phyloP scores from a whole-genome alignment of 2,329 filamentous ascomycete genomes.

The Fusarium palustre region DNA sequence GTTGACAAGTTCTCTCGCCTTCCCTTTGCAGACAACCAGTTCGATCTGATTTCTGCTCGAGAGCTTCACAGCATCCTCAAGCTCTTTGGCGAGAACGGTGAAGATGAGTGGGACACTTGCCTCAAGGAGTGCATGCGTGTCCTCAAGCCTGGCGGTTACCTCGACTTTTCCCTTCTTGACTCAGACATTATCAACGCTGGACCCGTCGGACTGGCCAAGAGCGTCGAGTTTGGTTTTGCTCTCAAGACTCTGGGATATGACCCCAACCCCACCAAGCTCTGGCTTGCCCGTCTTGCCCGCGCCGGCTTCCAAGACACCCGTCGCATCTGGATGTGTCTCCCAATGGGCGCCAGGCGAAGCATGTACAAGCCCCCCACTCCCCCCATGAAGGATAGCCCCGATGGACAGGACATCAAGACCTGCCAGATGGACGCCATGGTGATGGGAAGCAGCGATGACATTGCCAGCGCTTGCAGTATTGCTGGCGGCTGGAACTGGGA shows the following conservation, averaged over 20 bases:
- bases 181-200: slow-evolving; percentile 90
- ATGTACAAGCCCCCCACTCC: slow-evolving; percentile 49
- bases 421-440: slow-evolving; percentile 72
- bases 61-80: slow-evolving; percentile 89
- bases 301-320: slow-evolving; percentile 84
- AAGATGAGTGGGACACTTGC: slow-evolving; percentile 90
- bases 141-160: slow-evolving; percentile 90
- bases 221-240: slow-evolving; percentile 91
- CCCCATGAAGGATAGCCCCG: slow-evolving; percentile 52
- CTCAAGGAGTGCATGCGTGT: slow-evolving; percentile 89
- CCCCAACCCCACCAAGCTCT: slow-evolving; percentile 82
- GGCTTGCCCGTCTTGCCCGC: slow-evolving; percentile 77
- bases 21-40: slow-evolving; percentile 86
- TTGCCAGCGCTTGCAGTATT: slow-evolving; percentile 81
- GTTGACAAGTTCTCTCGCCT: slow-evolving; percentile 82
- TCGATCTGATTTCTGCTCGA: slow-evolving; percentile 91
- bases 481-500: slow-evolving; percentile 94
- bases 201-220: slow-evolving; percentile 81
- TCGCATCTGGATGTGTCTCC: slow-evolving; percentile 89
- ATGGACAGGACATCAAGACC: slow-evolving; percentile 57
- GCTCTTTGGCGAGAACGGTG: slow-evolving; percentile 71
- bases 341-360: slow-evolving; percentile 71
- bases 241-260: slow-evolving; percentile 93
- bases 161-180: slow-evolving; percentile 92
- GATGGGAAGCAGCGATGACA: slow-evolving; percentile 75